phyloP scores from a whole-genome alignment of 352 stramenopile genomes.

The Phytopythium ostracodes region DNA sequence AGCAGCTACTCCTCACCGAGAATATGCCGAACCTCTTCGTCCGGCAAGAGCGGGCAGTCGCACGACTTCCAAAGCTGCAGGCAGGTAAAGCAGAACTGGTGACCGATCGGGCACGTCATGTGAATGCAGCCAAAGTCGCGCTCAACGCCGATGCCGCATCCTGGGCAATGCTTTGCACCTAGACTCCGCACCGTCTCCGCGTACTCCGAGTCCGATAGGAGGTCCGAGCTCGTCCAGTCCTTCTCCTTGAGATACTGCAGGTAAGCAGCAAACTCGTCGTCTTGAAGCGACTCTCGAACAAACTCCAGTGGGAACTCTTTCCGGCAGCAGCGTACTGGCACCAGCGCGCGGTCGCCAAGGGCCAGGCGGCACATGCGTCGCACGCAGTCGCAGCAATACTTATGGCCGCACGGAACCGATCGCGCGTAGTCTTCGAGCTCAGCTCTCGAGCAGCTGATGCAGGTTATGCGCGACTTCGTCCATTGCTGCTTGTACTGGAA shows the following conservation, averaged over 20 bases:
- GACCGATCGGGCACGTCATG: constrained; percentile 67
- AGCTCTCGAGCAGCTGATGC: constrained; percentile 34
- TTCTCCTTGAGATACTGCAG: constrained; percentile 38
- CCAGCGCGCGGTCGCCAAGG: constrained; percentile 51
- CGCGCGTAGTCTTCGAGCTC: constrained; percentile 18
- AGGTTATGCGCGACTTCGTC: constrained; percentile 13
- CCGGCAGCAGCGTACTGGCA: constrained; percentile 66
- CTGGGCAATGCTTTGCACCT: constrained; percentile 69
- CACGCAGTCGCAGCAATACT: constrained; percentile 54
- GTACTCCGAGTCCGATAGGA: constrained; percentile 66
- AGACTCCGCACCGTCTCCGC: constrained; percentile 28
- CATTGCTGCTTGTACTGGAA: constrained; percentile 13
- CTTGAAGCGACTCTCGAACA: constrained; percentile 30
- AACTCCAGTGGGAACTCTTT: constrained; percentile 68
- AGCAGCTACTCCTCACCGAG: constrained; percentile 30
- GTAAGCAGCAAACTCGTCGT: constrained; percentile 42
- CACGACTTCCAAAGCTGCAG: constrained; percentile 48
- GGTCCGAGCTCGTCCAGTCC: constrained; percentile 51
- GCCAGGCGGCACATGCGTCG: constrained; percentile 53
- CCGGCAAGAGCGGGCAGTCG: constrained; percentile 52
- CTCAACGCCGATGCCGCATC: constrained; percentile 67
- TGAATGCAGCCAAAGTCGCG: constrained; percentile 74
- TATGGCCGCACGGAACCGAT: constrained; percentile 52
- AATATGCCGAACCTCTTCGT: constrained; percentile 44
- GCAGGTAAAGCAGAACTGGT: constrained; percentile 80